Evolutionary conservation across 345 rosid species (phyloP).

Genomic region (Dovyalis caffra): DNA sequence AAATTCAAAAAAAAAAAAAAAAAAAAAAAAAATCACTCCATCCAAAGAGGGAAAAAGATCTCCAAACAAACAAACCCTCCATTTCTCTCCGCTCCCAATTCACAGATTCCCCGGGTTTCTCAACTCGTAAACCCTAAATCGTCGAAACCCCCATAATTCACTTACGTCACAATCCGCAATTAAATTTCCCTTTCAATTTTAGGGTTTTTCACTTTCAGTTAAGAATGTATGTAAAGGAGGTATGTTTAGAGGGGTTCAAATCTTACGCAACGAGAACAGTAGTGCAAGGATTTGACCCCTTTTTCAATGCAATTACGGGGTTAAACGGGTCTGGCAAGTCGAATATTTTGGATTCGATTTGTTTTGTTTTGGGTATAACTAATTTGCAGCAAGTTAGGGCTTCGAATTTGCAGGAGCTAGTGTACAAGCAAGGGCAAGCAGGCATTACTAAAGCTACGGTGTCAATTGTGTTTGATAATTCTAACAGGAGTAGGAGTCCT

Average conservation of each 20-base stretch:
- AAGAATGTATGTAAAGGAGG: slow-evolving; percentile 77
- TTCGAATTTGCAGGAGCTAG: slow-evolving; percentile 94
- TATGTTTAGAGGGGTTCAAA: slow-evolving; percentile 93
- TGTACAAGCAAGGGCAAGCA: slow-evolving; percentile 99
- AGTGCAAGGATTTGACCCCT: slow-evolving; percentile 87
- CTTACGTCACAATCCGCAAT: background rate
- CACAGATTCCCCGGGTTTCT: slow-evolving; percentile 9
- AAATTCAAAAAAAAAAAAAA: slow-evolving; percentile 15
- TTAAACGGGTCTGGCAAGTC: slow-evolving; percentile 98
- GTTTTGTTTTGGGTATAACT: slow-evolving; percentile 97
- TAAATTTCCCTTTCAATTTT: background rate
- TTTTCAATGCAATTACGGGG: slow-evolving; percentile 95
- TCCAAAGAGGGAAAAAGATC: background rate
- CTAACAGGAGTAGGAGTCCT: slow-evolving; percentile 76
- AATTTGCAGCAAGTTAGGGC: slow-evolving; percentile 99
- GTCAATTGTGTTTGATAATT: slow-evolving; percentile 79
- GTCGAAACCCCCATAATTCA: background rate
- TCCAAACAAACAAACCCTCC: background rate
- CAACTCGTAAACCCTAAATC: slow-evolving; percentile 15
- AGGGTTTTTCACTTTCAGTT: background rate
- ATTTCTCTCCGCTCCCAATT: slow-evolving; percentile 3
- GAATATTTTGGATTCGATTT: slow-evolving; percentile 94
- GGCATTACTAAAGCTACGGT: slow-evolving; percentile 97
- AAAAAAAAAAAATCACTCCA: background rate
- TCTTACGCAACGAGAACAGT: slow-evolving; percentile 96